Conservation (phyloP, 768 basidiomycete species). For the Mycena epipterygia region DNA sequence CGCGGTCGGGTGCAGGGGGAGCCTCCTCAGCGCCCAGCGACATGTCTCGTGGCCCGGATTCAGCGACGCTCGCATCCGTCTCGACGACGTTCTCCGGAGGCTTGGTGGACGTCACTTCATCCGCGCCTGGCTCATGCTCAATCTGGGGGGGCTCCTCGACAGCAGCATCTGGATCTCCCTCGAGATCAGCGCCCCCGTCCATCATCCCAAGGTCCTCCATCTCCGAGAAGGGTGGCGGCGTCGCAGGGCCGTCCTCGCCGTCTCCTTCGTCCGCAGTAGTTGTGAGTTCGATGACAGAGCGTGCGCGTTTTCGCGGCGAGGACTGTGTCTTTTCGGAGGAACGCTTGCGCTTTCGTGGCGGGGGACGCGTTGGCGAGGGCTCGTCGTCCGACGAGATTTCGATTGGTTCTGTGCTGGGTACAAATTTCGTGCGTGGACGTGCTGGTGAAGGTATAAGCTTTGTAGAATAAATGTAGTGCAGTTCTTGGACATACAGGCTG, state of each 20-base stretch:
- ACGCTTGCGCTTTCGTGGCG: slow-evolving; percentile 1
- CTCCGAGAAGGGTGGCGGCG: not conserved
- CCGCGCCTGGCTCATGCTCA: not conserved
- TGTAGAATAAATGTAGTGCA: not conserved
- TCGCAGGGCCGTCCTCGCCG: not conserved
- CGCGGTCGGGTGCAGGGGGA: no score
- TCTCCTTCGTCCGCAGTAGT: not conserved
- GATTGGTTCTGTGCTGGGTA: not conserved
- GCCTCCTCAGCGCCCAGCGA: no score
- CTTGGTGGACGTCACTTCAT: not conserved
- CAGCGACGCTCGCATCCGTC: no score
- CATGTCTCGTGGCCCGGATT: no score
- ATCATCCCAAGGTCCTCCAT: not conserved
- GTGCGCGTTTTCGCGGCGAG: not conserved
- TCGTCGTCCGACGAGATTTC: slow-evolving; percentile 16
- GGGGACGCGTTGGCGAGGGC: not conserved
- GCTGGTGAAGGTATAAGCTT: not conserved
- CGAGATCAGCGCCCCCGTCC: not conserved
- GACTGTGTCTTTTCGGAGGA: not conserved
- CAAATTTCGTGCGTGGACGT: not conserved
- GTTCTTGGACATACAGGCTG: not conserved
- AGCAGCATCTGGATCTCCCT: not conserved
- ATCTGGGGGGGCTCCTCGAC: not conserved
- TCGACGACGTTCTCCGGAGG: not conserved
- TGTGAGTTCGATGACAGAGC: not conserved